Evolutionary conservation across 768 basidiomycete genomes (phyloP).

Genomic region (Tylopilus felleus): DNA sequence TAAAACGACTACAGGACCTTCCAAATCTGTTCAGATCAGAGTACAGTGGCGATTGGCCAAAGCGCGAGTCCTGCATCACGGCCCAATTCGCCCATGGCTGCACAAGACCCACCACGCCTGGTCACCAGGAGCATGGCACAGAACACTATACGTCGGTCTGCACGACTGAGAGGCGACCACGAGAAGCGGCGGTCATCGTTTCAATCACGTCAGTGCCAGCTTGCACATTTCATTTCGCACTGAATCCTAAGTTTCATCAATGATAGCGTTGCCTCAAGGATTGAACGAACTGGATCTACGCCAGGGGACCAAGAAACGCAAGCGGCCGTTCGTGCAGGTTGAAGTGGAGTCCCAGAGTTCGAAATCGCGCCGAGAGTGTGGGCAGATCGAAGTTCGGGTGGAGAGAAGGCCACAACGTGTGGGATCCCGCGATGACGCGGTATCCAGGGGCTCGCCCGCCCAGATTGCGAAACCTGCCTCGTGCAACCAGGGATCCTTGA

Average conservation of each 20-base stretch:
- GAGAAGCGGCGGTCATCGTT: slow-evolving; percentile 1
- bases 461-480: background rate
- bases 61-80: background rate
- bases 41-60: background rate
- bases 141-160: slow-evolving; percentile 19
- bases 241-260: slow-evolving; percentile 2
- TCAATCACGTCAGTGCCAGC: slow-evolving; percentile 14
- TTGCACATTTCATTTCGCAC: background rate
- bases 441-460: background rate
- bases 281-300: background rate
- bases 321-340: background rate
- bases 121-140: slow-evolving; percentile 27
- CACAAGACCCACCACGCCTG: slow-evolving; percentile 11
- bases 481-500: slow-evolving; percentile 35
- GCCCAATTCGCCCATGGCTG: background rate
- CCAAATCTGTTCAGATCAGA: slow-evolving; percentile 25
- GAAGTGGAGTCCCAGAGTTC: background rate
- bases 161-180: slow-evolving; percentile 12
- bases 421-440: slow-evolving; percentile 1
- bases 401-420: background rate
- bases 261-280: slow-evolving; percentile 6
- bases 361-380: slow-evolving; percentile 13
- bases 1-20: slow-evolving; percentile 29
- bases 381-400: slow-evolving; percentile 5
- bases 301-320: slow-evolving; percentile 10